Evolutionary conservation across 805 yeast genomes (phyloP).

Genomic region (Spencermartinsiella europaea): DNA sequence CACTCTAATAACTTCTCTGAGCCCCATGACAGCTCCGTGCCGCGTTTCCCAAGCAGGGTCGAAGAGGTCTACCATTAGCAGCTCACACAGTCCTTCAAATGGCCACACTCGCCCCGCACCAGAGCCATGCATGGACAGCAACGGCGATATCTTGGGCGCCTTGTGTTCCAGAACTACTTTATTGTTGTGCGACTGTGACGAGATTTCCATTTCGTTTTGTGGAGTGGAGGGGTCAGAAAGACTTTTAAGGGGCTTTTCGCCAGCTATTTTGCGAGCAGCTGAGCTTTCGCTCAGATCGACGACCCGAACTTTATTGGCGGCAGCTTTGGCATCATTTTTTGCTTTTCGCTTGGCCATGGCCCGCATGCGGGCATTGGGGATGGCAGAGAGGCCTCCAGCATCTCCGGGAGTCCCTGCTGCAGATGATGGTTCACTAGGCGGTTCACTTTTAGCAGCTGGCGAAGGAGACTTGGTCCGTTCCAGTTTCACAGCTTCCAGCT

Average conservation of each 20-base stretch:
- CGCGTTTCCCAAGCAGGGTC: constrained; percentile 90
- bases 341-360: constrained; percentile 53
- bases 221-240: constrained; percentile 25
- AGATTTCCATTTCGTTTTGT: constrained; percentile 47
- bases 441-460: constrained; percentile 7
- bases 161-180: constrained; percentile 81
- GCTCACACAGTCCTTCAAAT: constrained; percentile 86
- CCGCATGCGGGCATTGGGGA: constrained; percentile 81
- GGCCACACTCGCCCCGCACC: constrained; percentile 84
- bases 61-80: constrained; percentile 71
- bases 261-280: constrained; percentile 25
- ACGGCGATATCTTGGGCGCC: constrained; percentile 55
- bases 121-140: constrained; percentile 63
- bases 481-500: constrained; percentile 12
- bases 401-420: neutral
- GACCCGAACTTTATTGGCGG: constrained; percentile 44
- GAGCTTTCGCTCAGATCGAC: constrained; percentile 29
- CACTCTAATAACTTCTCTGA: constrained; percentile 74
- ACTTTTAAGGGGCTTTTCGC: constrained; percentile 25
- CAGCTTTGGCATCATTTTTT: constrained; percentile 36
- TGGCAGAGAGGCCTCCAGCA: constrained; percentile 34
- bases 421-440: constrained; percentile 11
- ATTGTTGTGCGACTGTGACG: constrained; percentile 73
- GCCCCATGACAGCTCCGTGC: constrained; percentile 92
- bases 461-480: constrained; percentile 9